Evolutionary conservation across 805 yeast genomes (phyloP).

Genomic region (Candida vartiovaarae): DNA sequence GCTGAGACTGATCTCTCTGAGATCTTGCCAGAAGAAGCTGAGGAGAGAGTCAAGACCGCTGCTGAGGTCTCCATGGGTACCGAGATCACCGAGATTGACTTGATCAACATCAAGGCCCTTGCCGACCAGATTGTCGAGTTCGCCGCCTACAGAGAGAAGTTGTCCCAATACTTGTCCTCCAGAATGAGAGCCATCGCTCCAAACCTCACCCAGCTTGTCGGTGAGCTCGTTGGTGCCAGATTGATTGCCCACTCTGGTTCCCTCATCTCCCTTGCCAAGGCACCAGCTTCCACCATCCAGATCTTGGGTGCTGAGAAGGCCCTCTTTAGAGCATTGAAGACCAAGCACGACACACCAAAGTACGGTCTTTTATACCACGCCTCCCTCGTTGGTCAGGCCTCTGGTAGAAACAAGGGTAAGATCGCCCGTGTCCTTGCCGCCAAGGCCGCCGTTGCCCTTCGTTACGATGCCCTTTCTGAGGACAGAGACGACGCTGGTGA

Average conservation of each 20-base stretch:
- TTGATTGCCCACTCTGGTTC: conserved; percentile 97
- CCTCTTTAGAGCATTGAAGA: conserved; percentile 94
- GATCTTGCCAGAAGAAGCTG: conserved; percentile 88
- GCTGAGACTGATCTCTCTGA: conserved; percentile 84
- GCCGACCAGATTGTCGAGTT: conserved; percentile 97
- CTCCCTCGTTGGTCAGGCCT: conserved; percentile 94
- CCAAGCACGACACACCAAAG: conserved; percentile 98
- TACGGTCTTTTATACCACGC: conserved; percentile 97
- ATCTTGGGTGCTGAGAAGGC: conserved; percentile 99
- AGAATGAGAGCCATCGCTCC: conserved; percentile 99
- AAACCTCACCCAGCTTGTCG: conserved; percentile 89
- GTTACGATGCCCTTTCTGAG: conserved; percentile 96
- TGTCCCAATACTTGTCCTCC: conserved; percentile 81
- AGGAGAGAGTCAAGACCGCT: conserved; percentile 87
- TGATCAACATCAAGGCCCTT: conserved; percentile 78
- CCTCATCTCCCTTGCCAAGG: conserved; percentile 88
- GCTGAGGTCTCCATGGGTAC: conserved; percentile 99
- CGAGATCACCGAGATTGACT: conserved; percentile 88
- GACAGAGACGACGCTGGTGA: conserved; percentile 95
- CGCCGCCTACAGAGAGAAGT: conserved; percentile 93
- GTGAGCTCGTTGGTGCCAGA: conserved; percentile 98
- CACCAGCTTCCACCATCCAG: conserved; percentile 98
- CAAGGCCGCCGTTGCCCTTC: conserved; percentile 92
- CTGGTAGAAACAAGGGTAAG: conserved; percentile 97
- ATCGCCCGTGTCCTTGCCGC: conserved; percentile 98